Evolutionary conservation across 2,329 filamentous ascomycete genomes (phyloP).

Genomic region (Botrytis squamosa): DNA sequence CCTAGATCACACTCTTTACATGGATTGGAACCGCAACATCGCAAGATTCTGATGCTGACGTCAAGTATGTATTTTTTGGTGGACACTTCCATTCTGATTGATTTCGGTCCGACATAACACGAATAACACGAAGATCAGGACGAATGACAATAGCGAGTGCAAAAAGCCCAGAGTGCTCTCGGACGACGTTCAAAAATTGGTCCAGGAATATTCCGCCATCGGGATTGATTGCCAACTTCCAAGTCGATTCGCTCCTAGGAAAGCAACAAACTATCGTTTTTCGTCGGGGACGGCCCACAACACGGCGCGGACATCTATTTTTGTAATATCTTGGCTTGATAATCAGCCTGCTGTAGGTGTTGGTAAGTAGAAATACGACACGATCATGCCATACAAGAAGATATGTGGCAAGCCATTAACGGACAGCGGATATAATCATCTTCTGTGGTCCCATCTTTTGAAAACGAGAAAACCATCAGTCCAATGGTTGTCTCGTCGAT

Average conservation of each 20-base stretch:
- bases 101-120: not conserved
- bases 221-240: not conserved
- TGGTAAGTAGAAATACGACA: constrained; percentile 2
- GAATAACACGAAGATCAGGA: not conserved
- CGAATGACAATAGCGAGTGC: not conserved
- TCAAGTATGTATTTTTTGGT: not conserved
- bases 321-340: not conserved
- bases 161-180: constrained; percentile 1
- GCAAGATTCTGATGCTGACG: not conserved
- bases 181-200: not conserved
- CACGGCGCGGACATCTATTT: not conserved
- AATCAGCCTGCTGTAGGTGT: not conserved
- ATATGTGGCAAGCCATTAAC: not conserved
- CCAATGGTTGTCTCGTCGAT: not conserved
- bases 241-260: not conserved
- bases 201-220: not conserved
- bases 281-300: not conserved
- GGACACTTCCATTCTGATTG: not conserved
- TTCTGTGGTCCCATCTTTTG: not conserved
- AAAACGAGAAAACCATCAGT: not conserved
- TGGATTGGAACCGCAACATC: not conserved
- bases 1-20: not conserved
- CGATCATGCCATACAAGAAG: not conserved
- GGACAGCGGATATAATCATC: not conserved
- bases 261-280: not conserved